Evolutionary conservation across 2,329 filamentous ascomycete genomes (phyloP).

Genomic region (Pseudogymnoascus sp.): DNA sequence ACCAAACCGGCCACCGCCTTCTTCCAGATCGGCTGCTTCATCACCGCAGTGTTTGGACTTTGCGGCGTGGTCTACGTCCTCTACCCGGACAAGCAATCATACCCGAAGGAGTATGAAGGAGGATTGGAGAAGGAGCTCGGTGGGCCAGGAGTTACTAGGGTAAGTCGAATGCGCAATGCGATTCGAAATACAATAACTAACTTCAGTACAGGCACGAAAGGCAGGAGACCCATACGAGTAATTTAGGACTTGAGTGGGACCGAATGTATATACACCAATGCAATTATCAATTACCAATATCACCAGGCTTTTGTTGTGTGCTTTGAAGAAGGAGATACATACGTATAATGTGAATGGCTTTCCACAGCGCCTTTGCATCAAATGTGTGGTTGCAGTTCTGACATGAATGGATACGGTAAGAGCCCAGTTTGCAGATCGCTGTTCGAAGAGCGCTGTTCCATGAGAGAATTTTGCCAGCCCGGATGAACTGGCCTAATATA

Average conservation of each 20-base stretch:
- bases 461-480: neutral
- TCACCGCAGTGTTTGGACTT: constrained; percentile 55
- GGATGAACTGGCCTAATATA: neutral
- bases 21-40: constrained; percentile 60
- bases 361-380: neutral
- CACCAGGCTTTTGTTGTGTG: neutral
- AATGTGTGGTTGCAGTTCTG: neutral
- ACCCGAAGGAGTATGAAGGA: constrained; percentile 63
- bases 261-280: constrained; percentile 14
- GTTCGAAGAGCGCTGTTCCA: neutral
- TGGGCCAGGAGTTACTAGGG: constrained; percentile 57
- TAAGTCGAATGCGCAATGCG: constrained; percentile 37
- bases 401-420: neutral
- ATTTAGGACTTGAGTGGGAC: constrained; percentile 6
- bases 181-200: constrained; percentile 19
- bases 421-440: neutral
- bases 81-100: constrained; percentile 66
- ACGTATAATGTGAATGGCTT: neutral
- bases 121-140: constrained; percentile 71
- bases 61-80: constrained; percentile 59
- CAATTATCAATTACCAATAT: constrained; percentile 1
- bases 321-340: neutral
- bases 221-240: constrained; percentile 11
- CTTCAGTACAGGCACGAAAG: constrained; percentile 41
- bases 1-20: constrained; percentile 62